A percentile compares a stretch with the other conserved stretches of the same genome.
phyloP scores from a whole-genome alignment of 202 grass and related monocot species.

The Eragrostis tef region DNA sequence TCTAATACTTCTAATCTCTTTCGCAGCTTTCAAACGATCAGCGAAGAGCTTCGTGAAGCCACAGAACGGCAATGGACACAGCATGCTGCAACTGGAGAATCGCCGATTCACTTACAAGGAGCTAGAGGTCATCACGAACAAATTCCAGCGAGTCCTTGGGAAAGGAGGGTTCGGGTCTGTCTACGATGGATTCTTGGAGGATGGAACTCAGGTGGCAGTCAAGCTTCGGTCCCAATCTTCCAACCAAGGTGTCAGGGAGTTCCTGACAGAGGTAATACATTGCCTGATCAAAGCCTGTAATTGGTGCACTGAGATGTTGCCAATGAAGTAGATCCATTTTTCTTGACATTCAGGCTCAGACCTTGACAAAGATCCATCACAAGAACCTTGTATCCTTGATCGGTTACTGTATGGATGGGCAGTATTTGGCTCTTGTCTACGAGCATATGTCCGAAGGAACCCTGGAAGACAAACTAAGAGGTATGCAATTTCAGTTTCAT shows the following conservation, averaged over 20 bases:
- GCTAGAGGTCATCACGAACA: conserved; percentile 52
- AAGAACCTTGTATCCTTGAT: conserved; percentile 65
- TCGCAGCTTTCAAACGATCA: background rate
- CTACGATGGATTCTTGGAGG: conserved; percentile 60
- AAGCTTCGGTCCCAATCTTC: conserved; percentile 57
- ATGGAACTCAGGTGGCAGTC: conserved; percentile 66
- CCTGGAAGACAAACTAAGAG: conserved; percentile 57
- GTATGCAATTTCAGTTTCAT: conserved; percentile 4
- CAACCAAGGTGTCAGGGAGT: conserved; percentile 53
- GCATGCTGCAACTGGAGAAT: conserved; percentile 36
- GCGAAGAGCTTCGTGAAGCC: background rate
- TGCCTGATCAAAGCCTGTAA: background rate
- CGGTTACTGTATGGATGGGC: conserved; percentile 63
- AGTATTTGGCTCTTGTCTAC: conserved; percentile 59
- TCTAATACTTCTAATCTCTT: background rate
- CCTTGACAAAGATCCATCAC: conserved; percentile 66
- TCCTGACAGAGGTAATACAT: conserved; percentile 57
- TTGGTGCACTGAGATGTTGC: background rate
- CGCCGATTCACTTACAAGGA: conserved; percentile 64
- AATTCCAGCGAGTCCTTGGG: conserved; percentile 63
- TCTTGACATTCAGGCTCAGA: conserved; percentile 42
- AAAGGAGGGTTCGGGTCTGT: conserved; percentile 70
- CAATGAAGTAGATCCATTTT: background rate
- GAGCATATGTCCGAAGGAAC: conserved; percentile 68
- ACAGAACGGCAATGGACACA: background rate